Evolutionary conservation across 2,329 filamentous ascomycete species (phyloP).

Genomic region (Paradendryphiella salina): DNA sequence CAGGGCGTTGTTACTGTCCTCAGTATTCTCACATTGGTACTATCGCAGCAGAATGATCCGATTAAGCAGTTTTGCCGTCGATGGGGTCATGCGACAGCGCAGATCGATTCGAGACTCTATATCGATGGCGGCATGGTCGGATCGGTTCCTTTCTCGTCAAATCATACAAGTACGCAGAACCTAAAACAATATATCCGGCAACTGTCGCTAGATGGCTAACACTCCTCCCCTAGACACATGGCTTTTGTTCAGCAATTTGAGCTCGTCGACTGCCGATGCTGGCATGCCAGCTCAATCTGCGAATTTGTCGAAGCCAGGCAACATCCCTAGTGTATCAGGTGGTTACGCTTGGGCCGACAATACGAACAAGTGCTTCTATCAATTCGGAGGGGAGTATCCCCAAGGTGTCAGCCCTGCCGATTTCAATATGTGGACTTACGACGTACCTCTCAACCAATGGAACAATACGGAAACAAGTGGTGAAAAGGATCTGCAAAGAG

Average conservation of each 20-base stretch:
- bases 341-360: constrained; percentile 63
- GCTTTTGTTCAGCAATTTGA: constrained; percentile 62
- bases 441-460: constrained; percentile 62
- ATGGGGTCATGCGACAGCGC: constrained; percentile 62
- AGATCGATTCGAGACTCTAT: constrained; percentile 63
- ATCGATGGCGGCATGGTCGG: constrained; percentile 56
- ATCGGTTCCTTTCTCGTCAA: constrained; percentile 42
- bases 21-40: constrained; percentile 29
- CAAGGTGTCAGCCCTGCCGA: constrained; percentile 46
- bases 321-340: constrained; percentile 57
- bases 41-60: constrained; percentile 55
- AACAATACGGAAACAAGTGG: constrained; percentile 50
- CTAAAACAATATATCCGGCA: not conserved
- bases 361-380: constrained; percentile 65
- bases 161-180: constrained; percentile 58
- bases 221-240: constrained; percentile 51
- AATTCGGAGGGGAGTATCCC: constrained; percentile 63
- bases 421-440: constrained; percentile 61
- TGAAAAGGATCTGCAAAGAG: constrained; percentile 48
- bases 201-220: constrained; percentile 14
- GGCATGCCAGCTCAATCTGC: constrained; percentile 58
- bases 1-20: constrained; percentile 33
- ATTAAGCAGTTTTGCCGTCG: constrained; percentile 56
- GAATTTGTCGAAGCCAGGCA: constrained; percentile 62
- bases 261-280: constrained; percentile 43